Base-by-base conservation (phyloP, 1,284 basidiomycete species). In the Malassezia slooffiae region DNA sequence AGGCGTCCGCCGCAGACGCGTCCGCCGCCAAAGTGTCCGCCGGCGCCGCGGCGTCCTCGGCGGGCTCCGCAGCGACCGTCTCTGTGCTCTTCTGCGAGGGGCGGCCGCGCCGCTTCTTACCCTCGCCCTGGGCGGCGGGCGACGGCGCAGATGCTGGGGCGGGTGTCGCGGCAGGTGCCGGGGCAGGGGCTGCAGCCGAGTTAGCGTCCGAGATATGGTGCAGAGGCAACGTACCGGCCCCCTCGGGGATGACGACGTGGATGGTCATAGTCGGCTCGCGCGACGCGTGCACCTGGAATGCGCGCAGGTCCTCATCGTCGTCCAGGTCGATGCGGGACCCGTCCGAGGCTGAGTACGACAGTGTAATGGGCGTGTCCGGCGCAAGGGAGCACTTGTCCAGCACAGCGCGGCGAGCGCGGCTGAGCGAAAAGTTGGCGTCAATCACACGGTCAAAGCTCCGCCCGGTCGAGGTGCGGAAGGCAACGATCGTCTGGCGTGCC, bases 321-420 rank as follows among this genome's bases (percentile, higher is more conserved):
- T 60, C 54, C 9, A 60, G 44, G 15, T 55, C 53, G 30, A 54
- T 54, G 5, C 44, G n/a, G 32, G 47, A 28, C 9, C 55, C 58
- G 28, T 58, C 55, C 1, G 51, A 41, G 3, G 57, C 57, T 31
- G 52, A 38, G 35, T 56, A 60, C 37, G 53, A 54, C 37, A 60
- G 49, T 34, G 48, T 29, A 31, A 58, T 41, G 10, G 43, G 33
- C 1, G 45, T 33, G 10, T 41, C 27, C n/a, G 49, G 30, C 2
- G 39, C 40, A 4, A 57, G 22, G 11, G 33, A 41, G 38, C 53
- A 60, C 36, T 56, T 60, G 9, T 42, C 24, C 5, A 13, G n/a
- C 17, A 48, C 46, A 21, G 36, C 34, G 24, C 35, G 28, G 11
- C 36, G 40, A 2, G 41, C 46, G 26, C 23, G 16, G 5, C 16